Evolutionary conservation across 495 filamentous ascomycete genomes (phyloP).

Genomic region (Podospora pseudopauciseta): DNA sequence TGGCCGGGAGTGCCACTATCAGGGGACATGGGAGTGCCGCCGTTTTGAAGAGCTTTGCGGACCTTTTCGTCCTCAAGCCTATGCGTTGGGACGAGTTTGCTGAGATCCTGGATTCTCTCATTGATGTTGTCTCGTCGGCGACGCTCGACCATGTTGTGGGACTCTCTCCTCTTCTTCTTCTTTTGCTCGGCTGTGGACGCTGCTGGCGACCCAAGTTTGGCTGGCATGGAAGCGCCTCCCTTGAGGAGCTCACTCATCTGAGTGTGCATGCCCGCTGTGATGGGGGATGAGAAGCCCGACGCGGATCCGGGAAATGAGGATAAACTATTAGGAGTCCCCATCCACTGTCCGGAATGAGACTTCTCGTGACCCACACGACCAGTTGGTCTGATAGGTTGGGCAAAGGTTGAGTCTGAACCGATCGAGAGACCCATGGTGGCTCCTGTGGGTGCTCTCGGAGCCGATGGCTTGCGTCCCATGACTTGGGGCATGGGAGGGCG

Average conservation of each 20-base stretch:
- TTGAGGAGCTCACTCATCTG: slow-evolving; percentile 54
- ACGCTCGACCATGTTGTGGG: slow-evolving; percentile 94
- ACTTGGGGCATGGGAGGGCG: slow-evolving; percentile 51
- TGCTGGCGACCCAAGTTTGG: slow-evolving; percentile 45
- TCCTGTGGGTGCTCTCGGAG: slow-evolving; percentile 71
- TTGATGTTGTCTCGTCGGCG: slow-evolving; percentile 97
- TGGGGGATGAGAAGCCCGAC: slow-evolving; percentile 73
- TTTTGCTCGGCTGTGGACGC: slow-evolving; percentile 70
- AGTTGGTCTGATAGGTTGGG: slow-evolving; percentile 66
- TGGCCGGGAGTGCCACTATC: slow-evolving; percentile 52
- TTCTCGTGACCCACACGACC: slow-evolving; percentile 70
- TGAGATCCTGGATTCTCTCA: slow-evolving; percentile 93
- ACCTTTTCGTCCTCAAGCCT: slow-evolving; percentile 96
- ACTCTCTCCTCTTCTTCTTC: slow-evolving; percentile 81
- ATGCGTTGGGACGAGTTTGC: slow-evolving; percentile 86
- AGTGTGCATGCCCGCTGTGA: slow-evolving; percentile 45
- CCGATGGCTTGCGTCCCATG: slow-evolving; percentile 68
- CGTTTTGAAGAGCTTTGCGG: slow-evolving; percentile 88
- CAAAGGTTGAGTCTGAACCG: slow-evolving; percentile 47
- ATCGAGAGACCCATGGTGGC: slow-evolving; percentile 39
- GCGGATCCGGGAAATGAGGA: slow-evolving; percentile 65
- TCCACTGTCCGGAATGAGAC: slow-evolving; percentile 76
- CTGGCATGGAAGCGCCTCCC: slow-evolving; percentile 53
- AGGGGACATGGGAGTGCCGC: slow-evolving; percentile 28
- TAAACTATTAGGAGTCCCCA: slow-evolving; percentile 67